Conservation (phyloP, 345 rosid species). For the Cardamine occulta region DNA sequence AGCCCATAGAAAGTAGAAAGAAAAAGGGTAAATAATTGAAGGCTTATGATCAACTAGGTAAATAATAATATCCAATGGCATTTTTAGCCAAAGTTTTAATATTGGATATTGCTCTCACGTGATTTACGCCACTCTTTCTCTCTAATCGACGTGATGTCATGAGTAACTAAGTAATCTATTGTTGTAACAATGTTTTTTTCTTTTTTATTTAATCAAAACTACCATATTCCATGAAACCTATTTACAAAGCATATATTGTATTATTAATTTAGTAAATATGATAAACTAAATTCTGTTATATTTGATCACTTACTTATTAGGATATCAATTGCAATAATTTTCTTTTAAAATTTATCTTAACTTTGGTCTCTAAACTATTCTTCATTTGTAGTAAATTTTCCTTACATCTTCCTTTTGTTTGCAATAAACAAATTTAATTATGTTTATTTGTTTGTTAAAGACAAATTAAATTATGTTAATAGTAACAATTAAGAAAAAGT, state of each 20-base stretch:
- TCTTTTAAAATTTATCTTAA: neutral
- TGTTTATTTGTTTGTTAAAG: no score
- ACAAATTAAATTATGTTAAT: neutral
- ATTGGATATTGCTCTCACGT: conserved; percentile 26
- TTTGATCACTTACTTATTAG: neutral
- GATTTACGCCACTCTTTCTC: conserved; percentile 36
- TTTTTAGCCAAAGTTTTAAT: neutral
- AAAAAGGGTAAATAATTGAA: neutral
- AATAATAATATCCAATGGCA: neutral
- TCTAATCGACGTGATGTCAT: conserved; percentile 11
- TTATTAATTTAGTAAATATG: neutral
- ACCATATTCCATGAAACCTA: neutral
- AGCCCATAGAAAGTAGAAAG: conserved; percentile 12
- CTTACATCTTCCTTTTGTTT: neutral
- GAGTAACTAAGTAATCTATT: neutral
- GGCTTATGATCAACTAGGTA: neutral
- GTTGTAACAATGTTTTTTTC: neutral
- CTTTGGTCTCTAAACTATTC: neutral
- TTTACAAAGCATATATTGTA: neutral
- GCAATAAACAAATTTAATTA: neutral
- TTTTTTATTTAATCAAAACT: neutral
- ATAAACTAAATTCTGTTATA: neutral
- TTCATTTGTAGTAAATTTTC: neutral
- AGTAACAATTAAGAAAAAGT: neutral
- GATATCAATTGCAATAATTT: neutral